A percentile compares a stretch with the other conserved stretches of the same genome.
Conservation (phyloP, 768 basidiomycete genomes). For the Ramaria sp. region DNA sequence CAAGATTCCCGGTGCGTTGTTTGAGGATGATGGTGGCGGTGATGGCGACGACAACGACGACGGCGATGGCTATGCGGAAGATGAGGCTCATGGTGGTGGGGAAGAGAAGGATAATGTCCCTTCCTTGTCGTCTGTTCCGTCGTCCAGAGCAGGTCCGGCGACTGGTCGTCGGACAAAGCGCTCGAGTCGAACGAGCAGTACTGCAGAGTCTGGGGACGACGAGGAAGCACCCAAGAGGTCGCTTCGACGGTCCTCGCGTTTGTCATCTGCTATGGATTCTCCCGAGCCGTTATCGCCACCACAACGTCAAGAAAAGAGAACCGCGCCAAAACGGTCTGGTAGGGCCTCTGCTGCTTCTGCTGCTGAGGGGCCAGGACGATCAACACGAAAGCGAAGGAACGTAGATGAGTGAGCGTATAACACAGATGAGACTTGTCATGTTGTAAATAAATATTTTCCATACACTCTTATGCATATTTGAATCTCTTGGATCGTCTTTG, state of each 20-base stretch:
- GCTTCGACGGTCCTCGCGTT: conserved; percentile 1
- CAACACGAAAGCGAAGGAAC: conserved; percentile 4
- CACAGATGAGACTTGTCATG: background rate
- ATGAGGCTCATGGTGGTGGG: too few relatives aligned
- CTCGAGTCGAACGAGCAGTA: background rate
- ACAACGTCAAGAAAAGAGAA: background rate
- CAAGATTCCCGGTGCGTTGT: background rate
- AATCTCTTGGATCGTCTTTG: too few relatives aligned
- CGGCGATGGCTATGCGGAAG: too few relatives aligned
- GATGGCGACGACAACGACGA: background rate
- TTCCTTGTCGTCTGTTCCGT: background rate
- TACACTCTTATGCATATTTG: background rate
- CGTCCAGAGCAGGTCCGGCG: background rate
- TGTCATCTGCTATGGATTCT: background rate
- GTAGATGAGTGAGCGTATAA: background rate
- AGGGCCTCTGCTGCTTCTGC: background rate
- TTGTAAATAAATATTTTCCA: background rate
- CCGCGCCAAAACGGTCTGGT: background rate
- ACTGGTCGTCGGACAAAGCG: background rate
- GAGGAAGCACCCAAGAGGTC: background rate
- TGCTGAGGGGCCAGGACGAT: background rate
- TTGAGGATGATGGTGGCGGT: background rate
- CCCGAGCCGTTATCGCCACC: background rate
- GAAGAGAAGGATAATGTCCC: conserved; percentile 5
- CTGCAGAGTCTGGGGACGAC: background rate